phyloP scores from a whole-genome alignment of 768 basidiomycete genomes.

The Trametopsis cervina region DNA sequence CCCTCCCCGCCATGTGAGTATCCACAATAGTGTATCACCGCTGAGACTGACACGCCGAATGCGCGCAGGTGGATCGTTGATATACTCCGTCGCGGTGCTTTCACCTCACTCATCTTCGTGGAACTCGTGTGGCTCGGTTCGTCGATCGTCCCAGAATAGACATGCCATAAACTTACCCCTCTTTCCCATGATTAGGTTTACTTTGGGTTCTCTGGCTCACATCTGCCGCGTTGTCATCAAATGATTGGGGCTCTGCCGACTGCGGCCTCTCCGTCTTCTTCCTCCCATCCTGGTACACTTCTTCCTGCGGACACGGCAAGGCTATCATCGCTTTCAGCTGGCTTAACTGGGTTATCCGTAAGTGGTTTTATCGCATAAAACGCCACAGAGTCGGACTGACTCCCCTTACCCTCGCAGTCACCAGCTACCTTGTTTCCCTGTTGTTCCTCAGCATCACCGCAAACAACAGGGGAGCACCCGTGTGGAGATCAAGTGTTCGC shows the following conservation, averaged over 20 bases:
- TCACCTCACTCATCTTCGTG: slow-evolving; percentile 32
- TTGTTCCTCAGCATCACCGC: slow-evolving; percentile 20
- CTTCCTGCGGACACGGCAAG: slow-evolving; percentile 24
- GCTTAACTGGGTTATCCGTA: slow-evolving; percentile 30
- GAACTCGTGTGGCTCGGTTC: slow-evolving; percentile 33
- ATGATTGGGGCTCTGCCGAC: neutral
- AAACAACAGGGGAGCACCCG: slow-evolving; percentile 20
- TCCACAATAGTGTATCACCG: neutral
- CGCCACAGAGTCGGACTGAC: no score
- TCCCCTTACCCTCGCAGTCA: slow-evolving; percentile 19
- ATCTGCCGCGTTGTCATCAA: slow-evolving; percentile 24
- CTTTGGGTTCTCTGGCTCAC: slow-evolving; percentile 36
- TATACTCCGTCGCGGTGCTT: slow-evolving; percentile 27
- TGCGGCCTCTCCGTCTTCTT: slow-evolving; percentile 6
- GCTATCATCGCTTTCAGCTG: slow-evolving; percentile 30
- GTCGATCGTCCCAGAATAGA: slow-evolving; percentile 4
- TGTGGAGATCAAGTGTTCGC: slow-evolving; percentile 30
- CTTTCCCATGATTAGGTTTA: slow-evolving; percentile 16
- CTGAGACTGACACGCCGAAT: neutral
- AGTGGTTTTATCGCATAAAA: slow-evolving; percentile 10
- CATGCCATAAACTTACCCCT: neutral
- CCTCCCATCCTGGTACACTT: slow-evolving; percentile 7
- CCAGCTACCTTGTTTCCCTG: slow-evolving; percentile 25
- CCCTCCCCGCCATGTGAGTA: slow-evolving; percentile 8
- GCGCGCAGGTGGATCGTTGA: slow-evolving; percentile 29